phyloP scores from a whole-genome alignment of 768 basidiomycete genomes.

The Termitomyces sp. region DNA sequence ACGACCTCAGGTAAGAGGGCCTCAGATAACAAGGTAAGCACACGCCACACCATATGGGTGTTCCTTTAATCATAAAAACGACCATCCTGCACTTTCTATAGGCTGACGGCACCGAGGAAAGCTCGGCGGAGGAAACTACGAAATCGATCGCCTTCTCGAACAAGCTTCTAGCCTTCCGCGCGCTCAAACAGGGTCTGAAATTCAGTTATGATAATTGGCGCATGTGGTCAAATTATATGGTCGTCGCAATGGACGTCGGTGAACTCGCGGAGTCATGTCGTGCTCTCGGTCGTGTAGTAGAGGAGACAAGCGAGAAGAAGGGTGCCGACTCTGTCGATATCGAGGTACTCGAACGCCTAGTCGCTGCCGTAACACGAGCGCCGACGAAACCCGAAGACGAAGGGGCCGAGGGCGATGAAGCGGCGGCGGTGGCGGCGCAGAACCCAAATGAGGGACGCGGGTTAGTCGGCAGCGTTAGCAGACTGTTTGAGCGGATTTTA shows the following conservation, averaged over 20 bases:
- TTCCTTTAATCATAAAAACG: not conserved
- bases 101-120: not conserved
- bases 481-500: conserved; percentile 73
- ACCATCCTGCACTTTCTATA: not conserved
- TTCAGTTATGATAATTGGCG: conserved; percentile 89
- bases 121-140: conserved; percentile 10
- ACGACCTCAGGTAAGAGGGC: conserved; percentile 20
- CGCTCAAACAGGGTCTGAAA: conserved; percentile 85
- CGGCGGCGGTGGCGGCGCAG: conserved; percentile 14
- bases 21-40: conserved; percentile 18
- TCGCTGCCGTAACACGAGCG: conserved; percentile 74
- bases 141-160: conserved; percentile 56
- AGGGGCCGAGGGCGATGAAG: conserved; percentile 14
- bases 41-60: conserved; percentile 1
- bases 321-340: conserved; percentile 67
- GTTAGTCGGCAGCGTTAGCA: conserved; percentile 58
- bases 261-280: conserved; percentile 86
- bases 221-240: conserved; percentile 98
- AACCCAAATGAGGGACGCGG: conserved; percentile 65
- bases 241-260: conserved; percentile 89
- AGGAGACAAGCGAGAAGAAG: conserved; percentile 52
- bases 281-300: conserved; percentile 78
- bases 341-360: conserved; percentile 85
- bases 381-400: conserved; percentile 34
- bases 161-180: conserved; percentile 87